Base-by-base conservation (phyloP, 1,139 yeast genomes). In the Magnusiomyces clavatus region DNA sequence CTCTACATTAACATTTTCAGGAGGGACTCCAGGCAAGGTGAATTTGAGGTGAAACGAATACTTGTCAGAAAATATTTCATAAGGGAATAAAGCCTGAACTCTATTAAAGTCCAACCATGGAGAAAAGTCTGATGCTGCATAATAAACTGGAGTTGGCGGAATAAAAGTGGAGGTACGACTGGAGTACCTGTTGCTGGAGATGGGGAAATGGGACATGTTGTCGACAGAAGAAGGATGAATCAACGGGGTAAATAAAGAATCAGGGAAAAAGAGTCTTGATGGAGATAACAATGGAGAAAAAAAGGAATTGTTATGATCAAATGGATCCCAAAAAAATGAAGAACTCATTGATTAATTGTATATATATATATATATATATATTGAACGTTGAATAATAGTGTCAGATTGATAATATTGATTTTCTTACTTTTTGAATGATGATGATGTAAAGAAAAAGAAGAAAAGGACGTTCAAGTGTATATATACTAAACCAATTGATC, bases 21-120 rank as follows among this genome's bases (percentile, higher is more conserved):
- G 46, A 14, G 46, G 46, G 20, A 43, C 46, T 2, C 46, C 46
- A n/a, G 46, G 46, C 8, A 43, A 37, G 16, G 46, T 14, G 14
- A 43, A 43, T 19, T 43, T 43, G 14, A 43, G 14, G 37, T 43
- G 46, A 19, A 29, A 43, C 10, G 46, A 24, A 19, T 43, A 11
- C 19, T 31, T 43, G 38, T 43, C 38, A 6, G 46, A 31, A 19
- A n/a, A 29, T 35, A 43, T 31, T n/a, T 43, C 38, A 24, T 43
- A 43, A 5, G 46, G 46, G 17, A 43, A 43, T 37, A 31, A 16
- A 10, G 42, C 42, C 13, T 39, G 42, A 10, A n/a, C 12, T 11
- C 3, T 17, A n/a, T 24, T 2, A 24, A 24, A 24, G 8, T 24
- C 31, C 31, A 24, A 24, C 8, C 4, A 24, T 5, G 31, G 8